Base-by-base conservation (phyloP, 208 protist species). In the Entamoeba invadens region DNA sequence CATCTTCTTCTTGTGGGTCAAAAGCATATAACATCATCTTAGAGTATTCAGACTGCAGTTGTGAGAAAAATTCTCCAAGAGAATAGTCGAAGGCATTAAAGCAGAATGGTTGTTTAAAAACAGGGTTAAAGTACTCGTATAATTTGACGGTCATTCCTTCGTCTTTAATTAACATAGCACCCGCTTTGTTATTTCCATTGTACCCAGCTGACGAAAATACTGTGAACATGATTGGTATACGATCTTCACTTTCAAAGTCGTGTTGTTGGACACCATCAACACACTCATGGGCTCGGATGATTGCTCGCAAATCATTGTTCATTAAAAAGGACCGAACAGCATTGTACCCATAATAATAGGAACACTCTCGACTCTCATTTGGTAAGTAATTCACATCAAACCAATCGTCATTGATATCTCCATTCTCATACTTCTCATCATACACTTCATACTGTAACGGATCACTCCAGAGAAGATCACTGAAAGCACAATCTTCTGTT, bases 121-220 rank as follows among this genome's bases (percentile, higher is more conserved):
- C 50, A 68, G 50, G 50, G 14, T 68, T 25, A 68, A 68, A 31
- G 25, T 68, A 31, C 14, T 2, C 25, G 25, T 68, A 68, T 68
- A 68, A 68, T 68, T 68, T 68, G 25, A 68, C 50, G 14, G 14
- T 68, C 50, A 68, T 68, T 68, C 50, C 50, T 31, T 68, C 50
- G 25, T 68, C 25, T 68, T 25, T 25, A 68, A 68, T 25, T 31
- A 68, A 68, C 25, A 68, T 31, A 68, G 25, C 50, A 3, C 50
- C 50, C 25, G 18, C 91, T 51, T 57, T 68, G 16, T 91, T 77
- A 45, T 2, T n/a, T 45, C 95, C 96, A 35, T 77, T 35, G 47
- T 96, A 96, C 42, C 95, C 95, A 25, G 95, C 95, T 31, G 95
- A 94, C 14, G 4, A 91, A 93, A 95, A 96, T n/a, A 96, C 91